These are phyloP conservation scores for Fragilariopsis cylindrus DNA, from an alignment of 108 stramenopile genomes.

Conservation along the genomic window DNA sequence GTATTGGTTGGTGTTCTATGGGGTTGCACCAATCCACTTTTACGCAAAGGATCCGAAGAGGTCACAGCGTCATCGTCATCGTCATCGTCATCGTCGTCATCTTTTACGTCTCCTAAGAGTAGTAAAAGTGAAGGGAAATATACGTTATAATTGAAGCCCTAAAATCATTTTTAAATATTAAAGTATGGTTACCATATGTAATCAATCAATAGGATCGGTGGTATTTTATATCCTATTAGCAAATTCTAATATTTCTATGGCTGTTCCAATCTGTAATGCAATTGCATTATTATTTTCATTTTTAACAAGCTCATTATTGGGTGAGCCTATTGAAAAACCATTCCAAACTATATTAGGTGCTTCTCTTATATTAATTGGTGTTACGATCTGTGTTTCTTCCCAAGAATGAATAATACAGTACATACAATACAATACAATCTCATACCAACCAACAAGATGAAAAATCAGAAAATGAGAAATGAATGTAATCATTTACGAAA, in stretches of 20 bases:
- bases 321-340: slow-evolving; percentile 72
- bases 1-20: slow-evolving; percentile 75
- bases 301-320: slow-evolving; percentile 57
- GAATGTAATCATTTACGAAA: too few relatives aligned
- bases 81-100: slow-evolving; percentile 11
- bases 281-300: slow-evolving; percentile 79
- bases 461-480: too few relatives aligned
- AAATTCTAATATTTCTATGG: slow-evolving; percentile 64
- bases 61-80: not conserved
- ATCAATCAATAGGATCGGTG: slow-evolving; percentile 82
- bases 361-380: slow-evolving; percentile 56
- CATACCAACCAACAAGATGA: too few relatives aligned
- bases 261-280: slow-evolving; percentile 83
- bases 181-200: slow-evolving; percentile 74
- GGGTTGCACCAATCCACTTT: slow-evolving; percentile 88
- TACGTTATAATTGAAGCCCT: slow-evolving; percentile 15
- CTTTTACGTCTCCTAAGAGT: too few relatives aligned
- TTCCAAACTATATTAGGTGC: slow-evolving; percentile 56
- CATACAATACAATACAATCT: too few relatives aligned
- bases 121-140: not conserved
- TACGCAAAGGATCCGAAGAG: slow-evolving; percentile 63
- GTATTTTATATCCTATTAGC: slow-evolving; percentile 74
- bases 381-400: slow-evolving; percentile 65
- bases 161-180: slow-evolving; percentile 43
- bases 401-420: slow-evolving; percentile 21